These are phyloP conservation scores for Rhizomucor pusillus DNA, from an alignment of 371 early-diverging fungal species.

Conservation along the genomic window DNA sequence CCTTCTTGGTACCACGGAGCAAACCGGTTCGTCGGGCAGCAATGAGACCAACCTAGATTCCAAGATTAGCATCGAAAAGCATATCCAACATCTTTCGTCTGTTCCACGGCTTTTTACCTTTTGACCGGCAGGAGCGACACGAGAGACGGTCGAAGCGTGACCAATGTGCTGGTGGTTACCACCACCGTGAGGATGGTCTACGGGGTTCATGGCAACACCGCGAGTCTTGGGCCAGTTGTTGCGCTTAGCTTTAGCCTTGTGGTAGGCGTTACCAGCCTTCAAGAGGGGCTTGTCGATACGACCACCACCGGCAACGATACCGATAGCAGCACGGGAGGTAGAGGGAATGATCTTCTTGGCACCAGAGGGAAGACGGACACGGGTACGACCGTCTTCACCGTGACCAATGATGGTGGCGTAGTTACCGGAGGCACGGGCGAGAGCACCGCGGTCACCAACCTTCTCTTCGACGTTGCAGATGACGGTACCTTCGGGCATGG, in stretches of 20 bases:
- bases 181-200: conserved; percentile 81
- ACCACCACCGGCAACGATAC: conserved; percentile 99
- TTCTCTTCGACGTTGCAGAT: conserved; percentile 99
- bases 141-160: conserved; percentile 99
- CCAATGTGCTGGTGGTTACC: conserved; percentile 99
- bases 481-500: conserved; percentile 99
- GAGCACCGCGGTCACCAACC: conserved; percentile 97
- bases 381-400: conserved; percentile 98
- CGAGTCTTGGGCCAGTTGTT: conserved; percentile 99
- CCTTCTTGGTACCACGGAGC: conserved; percentile 93
- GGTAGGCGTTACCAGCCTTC: conserved; percentile 99
- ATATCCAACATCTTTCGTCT: too few species aligned
- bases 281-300: conserved; percentile 99
- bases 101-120: too few species aligned
- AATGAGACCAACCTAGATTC: conserved; percentile 95
- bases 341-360: conserved; percentile 95
- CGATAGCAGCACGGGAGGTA: conserved; percentile 95
- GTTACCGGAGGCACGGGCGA: conserved; percentile 98
- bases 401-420: conserved; percentile 99
- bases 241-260: conserved; percentile 98
- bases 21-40: conserved; percentile 93
- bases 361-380: conserved; percentile 97
- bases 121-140: conserved; percentile 96
- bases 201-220: conserved; percentile 99
- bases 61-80: too few species aligned